Percentiles rank a stretch among this genome's conserved stretches.
Evolutionary conservation across 805 yeast species (phyloP).

Genomic region (Candida piceae): DNA sequence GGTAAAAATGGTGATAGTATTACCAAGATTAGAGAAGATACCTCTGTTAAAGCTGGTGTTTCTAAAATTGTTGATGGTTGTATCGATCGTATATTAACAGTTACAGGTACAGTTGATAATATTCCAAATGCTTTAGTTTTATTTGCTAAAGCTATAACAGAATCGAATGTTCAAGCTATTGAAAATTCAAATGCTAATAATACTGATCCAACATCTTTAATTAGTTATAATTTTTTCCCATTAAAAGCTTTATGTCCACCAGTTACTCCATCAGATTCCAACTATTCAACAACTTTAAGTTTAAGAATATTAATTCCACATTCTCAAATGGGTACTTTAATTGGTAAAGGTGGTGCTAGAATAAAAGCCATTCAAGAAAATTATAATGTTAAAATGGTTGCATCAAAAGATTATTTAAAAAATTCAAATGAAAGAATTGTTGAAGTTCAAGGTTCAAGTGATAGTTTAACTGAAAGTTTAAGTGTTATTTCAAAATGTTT

Average conservation of each 20-base stretch:
- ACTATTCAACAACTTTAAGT: slow-evolving; percentile 47
- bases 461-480: slow-evolving; percentile 52
- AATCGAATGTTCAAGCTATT: slow-evolving; percentile 30
- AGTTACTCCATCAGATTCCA: slow-evolving; percentile 46
- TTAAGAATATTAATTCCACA: slow-evolving; percentile 75
- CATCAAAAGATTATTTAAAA: slow-evolving; percentile 77
- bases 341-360: slow-evolving; percentile 77
- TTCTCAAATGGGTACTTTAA: slow-evolving; percentile 81
- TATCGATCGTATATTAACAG: slow-evolving; percentile 76
- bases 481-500: slow-evolving; percentile 63
- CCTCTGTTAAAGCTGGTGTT: slow-evolving; percentile 81
- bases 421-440: slow-evolving; percentile 82
- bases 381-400: slow-evolving; percentile 73
- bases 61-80: slow-evolving; percentile 76
- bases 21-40: slow-evolving; percentile 66
- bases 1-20: slow-evolving; percentile 82
- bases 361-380: slow-evolving; percentile 73
- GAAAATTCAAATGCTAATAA: slow-evolving; percentile 20
- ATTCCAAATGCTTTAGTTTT: slow-evolving; percentile 66
- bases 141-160: slow-evolving; percentile 61
- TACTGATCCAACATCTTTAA: slow-evolving; percentile 28
- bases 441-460: slow-evolving; percentile 78
- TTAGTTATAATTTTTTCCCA: slow-evolving; percentile 50
- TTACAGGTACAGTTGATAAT: slow-evolving; percentile 66
- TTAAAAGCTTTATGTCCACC: slow-evolving; percentile 52